A percentile compares a stretch with the other conserved stretches of the same genome.
Evolutionary conservation across 306 rosid genomes (phyloP).

Genomic region (Alnus rubra): DNA sequence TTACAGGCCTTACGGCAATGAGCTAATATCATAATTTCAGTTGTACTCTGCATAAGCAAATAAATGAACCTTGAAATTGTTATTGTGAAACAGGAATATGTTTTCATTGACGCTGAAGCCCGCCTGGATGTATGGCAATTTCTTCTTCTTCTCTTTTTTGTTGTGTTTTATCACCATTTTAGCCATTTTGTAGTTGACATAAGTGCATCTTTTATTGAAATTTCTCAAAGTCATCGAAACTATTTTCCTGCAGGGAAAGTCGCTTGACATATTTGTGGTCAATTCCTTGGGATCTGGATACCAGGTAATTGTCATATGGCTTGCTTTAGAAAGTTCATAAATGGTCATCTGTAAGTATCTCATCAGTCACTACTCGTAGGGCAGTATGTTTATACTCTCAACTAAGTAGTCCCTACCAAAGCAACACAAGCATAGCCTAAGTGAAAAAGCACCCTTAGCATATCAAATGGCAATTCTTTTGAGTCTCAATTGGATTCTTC

Average conservation of each 20-base stretch:
- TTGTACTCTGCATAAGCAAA: constrained; percentile 26
- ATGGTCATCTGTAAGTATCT: not conserved
- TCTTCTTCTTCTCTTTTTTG: constrained; percentile 4
- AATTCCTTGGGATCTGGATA: constrained; percentile 91
- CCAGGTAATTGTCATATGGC: constrained; percentile 55
- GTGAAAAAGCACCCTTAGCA: not conserved
- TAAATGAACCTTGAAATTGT: constrained; percentile 30
- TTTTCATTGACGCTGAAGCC: constrained; percentile 64
- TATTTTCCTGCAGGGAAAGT: constrained; percentile 65
- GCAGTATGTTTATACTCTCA: not conserved
- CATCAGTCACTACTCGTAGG: not conserved
- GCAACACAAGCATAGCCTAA: not conserved
- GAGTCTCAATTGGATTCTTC: not conserved
- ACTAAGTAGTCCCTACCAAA: not conserved
- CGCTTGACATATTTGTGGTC: constrained; percentile 94
- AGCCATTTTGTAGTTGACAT: constrained; percentile 25
- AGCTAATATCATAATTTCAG: constrained; percentile 20
- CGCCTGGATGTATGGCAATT: constrained; percentile 52
- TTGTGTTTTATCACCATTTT: not conserved
- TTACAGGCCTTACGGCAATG: constrained; percentile 15
- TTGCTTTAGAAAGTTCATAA: not conserved
- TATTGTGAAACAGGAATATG: constrained; percentile 54
- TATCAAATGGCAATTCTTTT: not conserved
- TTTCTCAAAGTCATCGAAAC: constrained; percentile 20
- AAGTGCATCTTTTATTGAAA: constrained; percentile 4